Percentiles rank a stretch among this genome's conserved stretches.
These are phyloP conservation scores for Striga asiatica DNA, from an alignment of 257 asterid genomes.

Conservation along the genomic window DNA sequence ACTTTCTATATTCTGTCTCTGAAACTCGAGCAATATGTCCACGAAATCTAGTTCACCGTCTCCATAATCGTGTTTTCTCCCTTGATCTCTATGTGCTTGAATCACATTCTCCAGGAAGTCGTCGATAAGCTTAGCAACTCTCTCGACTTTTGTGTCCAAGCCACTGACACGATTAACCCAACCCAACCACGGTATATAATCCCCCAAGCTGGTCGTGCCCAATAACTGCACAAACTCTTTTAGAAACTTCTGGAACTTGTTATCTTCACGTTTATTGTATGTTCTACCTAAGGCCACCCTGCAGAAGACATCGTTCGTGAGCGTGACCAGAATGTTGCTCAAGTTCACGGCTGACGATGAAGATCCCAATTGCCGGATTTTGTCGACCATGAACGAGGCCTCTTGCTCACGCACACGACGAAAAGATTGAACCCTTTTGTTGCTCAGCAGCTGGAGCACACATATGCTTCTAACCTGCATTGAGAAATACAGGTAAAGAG, in stretches of 20 bases:
- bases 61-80: too few relatives aligned
- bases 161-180: constrained; percentile 26
- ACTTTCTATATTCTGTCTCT: constrained; percentile 4
- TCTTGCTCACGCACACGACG: not conserved
- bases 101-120: constrained; percentile 25
- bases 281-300: not conserved
- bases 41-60: constrained; percentile 21
- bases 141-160: constrained; percentile 21
- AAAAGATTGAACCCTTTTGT: constrained; percentile 28
- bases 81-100: constrained; percentile 17
- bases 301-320: not conserved
- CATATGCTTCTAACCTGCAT: constrained; percentile 20
- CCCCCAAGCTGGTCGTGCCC: constrained; percentile 20
- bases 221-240: constrained; percentile 11
- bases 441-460: constrained; percentile 34
- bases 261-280: constrained; percentile 10
- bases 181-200: constrained; percentile 29
- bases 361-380: not conserved
- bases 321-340: not conserved
- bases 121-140: constrained; percentile 20
- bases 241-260: constrained; percentile 7
- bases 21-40: constrained; percentile 34
- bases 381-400: not conserved
- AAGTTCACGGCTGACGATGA: not conserved
- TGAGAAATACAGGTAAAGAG: too few relatives aligned